A percentile compares a stretch with the other conserved stretches of the same genome.
These are phyloP conservation scores for Flueggea neowawraea DNA, from an alignment of 441 rosid species.

Conservation along the genomic window DNA sequence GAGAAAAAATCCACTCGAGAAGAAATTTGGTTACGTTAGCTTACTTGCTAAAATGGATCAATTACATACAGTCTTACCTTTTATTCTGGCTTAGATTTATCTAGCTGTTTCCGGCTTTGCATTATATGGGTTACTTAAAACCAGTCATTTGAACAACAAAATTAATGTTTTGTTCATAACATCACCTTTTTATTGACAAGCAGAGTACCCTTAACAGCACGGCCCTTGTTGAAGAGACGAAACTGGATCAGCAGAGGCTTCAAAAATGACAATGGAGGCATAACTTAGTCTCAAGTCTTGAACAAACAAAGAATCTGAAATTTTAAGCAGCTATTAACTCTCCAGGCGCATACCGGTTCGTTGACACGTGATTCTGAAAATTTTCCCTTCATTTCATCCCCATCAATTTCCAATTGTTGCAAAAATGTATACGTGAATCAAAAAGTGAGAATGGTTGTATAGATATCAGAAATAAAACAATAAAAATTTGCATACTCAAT, in stretches of 20 bases:
- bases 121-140: not conserved
- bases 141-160: not conserved
- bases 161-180: not conserved
- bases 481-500: no score
- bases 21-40: no score
- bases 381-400: not conserved
- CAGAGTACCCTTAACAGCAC: slow-evolving; percentile 74
- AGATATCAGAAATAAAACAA: no score
- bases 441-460: not conserved
- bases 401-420: not conserved
- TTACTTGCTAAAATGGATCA: no score
- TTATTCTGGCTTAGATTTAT: no score
- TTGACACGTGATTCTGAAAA: slow-evolving; percentile 16
- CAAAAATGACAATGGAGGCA: slow-evolving; percentile 8
- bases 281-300: slow-evolving; percentile 3
- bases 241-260: slow-evolving; percentile 83
- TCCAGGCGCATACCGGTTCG: slow-evolving; percentile 32
- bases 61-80: no score
- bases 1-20: no score
- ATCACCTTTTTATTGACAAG: slow-evolving; percentile 63
- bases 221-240: slow-evolving; percentile 66
- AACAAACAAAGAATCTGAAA: not conserved
- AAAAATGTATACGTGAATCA: not conserved
- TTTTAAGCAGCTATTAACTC: slow-evolving; percentile 1
- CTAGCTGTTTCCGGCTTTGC: no score